Conservation (phyloP, 1,139 yeast genomes). For the Pichia sp. region DNA sequence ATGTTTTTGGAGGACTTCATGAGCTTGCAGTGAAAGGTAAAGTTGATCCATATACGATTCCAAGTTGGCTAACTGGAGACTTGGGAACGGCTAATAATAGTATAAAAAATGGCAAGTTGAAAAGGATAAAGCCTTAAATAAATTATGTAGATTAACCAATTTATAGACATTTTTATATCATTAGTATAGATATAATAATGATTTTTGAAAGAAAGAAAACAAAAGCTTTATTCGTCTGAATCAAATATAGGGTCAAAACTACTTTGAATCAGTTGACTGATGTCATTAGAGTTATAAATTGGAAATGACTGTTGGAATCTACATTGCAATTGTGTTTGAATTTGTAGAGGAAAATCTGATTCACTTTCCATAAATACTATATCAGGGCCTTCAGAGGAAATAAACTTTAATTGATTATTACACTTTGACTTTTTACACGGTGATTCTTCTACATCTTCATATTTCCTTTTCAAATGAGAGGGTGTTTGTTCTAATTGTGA, state of each 20-base stretch:
- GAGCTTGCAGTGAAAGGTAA: conserved; percentile 53
- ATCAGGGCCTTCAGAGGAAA: background rate
- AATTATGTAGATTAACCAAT: conserved; percentile 1
- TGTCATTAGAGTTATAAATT: background rate
- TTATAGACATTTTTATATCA: background rate
- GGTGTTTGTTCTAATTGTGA: background rate
- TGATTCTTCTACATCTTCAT: background rate
- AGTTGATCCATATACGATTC: conserved; percentile 50
- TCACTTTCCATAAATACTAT: background rate
- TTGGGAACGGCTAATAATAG: conserved; percentile 5
- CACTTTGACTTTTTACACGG: background rate
- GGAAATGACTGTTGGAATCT: conserved; percentile 1
- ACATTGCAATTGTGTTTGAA: no score
- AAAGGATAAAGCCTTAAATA: background rate
- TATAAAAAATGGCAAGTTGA: conserved; percentile 1
- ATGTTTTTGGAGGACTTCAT: conserved; percentile 75
- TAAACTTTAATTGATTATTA: background rate
- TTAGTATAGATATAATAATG: background rate
- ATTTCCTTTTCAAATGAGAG: background rate
- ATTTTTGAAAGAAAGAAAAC: background rate
- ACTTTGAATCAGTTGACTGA: background rate
- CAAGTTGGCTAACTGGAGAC: conserved; percentile 79
- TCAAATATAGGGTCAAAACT: conserved; percentile 10
- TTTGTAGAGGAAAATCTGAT: background rate
- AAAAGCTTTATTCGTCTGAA: conserved; percentile 1